phyloP scores from a whole-genome alignment of 768 basidiomycete species.

The Russula olivacea region DNA sequence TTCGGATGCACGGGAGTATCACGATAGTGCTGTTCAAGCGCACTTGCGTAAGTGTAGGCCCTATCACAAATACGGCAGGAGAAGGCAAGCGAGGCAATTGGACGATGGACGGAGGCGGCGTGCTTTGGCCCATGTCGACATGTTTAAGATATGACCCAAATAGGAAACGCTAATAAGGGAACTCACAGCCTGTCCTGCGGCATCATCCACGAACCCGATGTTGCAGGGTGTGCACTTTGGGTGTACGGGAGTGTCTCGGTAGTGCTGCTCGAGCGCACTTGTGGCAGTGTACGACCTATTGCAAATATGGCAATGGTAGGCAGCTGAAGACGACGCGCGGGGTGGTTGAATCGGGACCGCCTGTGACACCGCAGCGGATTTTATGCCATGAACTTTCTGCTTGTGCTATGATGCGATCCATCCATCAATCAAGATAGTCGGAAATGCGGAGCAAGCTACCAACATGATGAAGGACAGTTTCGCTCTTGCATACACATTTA shows the following conservation, averaged over 20 bases:
- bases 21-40: constrained; percentile 43
- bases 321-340: too few species aligned
- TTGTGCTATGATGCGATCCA: constrained; percentile 15
- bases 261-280: constrained; percentile 40
- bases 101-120: neutral
- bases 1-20: constrained; percentile 43
- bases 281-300: neutral
- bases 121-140: constrained; percentile 31
- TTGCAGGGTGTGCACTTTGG: constrained; percentile 43
- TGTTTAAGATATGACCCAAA: neutral
- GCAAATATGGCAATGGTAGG: neutral
- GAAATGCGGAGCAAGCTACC: neutral
- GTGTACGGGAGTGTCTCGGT: constrained; percentile 40
- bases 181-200: constrained; percentile 35
- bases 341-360: neutral
- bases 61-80: constrained; percentile 9
- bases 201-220: constrained; percentile 37
- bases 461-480: constrained; percentile 16
- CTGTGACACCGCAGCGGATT: neutral
- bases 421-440: constrained; percentile 1
- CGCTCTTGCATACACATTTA: constrained; percentile 22
- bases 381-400: constrained; percentile 16
- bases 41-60: constrained; percentile 3
- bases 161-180: neutral
- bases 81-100: neutral